phyloP scores from a whole-genome alignment of 495 filamentous ascomycete species.

The Hypoxylon fragiforme region DNA sequence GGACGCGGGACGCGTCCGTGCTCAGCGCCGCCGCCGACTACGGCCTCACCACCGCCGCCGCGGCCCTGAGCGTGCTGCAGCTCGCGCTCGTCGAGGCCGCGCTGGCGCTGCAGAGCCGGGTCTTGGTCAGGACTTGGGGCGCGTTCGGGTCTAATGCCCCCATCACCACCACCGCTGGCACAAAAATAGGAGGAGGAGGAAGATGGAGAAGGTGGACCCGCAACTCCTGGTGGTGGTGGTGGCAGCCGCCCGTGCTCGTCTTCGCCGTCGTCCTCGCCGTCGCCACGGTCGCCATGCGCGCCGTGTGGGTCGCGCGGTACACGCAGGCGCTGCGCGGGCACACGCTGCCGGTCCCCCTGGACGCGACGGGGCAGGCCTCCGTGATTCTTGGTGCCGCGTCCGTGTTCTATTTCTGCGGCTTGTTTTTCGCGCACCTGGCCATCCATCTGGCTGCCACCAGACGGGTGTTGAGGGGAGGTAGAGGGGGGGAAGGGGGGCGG shows the following conservation, averaged over 20 bases:
- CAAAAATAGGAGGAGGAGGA: not conserved
- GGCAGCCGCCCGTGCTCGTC: slow-evolving; percentile 9
- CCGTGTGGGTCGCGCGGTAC: slow-evolving; percentile 16
- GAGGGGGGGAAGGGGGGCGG: not conserved
- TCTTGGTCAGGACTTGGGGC: slow-evolving; percentile 20
- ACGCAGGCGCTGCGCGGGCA: slow-evolving; percentile 10
- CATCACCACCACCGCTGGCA: not conserved
- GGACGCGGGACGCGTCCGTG: slow-evolving; percentile 18
- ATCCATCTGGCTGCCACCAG: slow-evolving; percentile 21
- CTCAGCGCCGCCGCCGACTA: slow-evolving; percentile 12
- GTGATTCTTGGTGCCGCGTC: slow-evolving; percentile 9
- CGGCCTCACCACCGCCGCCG: slow-evolving; percentile 1
- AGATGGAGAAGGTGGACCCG: not conserved
- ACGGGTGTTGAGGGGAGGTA: slow-evolving; percentile 9
- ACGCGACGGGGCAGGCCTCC: slow-evolving; percentile 9
- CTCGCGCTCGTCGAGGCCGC: slow-evolving; percentile 18
- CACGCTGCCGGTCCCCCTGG: slow-evolving; percentile 16
- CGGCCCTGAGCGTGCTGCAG: slow-evolving; percentile 14
- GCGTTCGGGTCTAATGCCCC: not conserved
- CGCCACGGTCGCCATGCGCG: slow-evolving; percentile 4
- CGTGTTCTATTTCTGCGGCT: slow-evolving; percentile 30
- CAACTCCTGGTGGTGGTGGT: not conserved
- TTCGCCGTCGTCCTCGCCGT: slow-evolving; percentile 9
- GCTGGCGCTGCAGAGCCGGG: slow-evolving; percentile 17
- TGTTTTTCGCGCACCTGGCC: slow-evolving; percentile 27